phyloP scores from a whole-genome alignment of 129 eudicot genomes.

The Chrysanthemum seticuspe region DNA sequence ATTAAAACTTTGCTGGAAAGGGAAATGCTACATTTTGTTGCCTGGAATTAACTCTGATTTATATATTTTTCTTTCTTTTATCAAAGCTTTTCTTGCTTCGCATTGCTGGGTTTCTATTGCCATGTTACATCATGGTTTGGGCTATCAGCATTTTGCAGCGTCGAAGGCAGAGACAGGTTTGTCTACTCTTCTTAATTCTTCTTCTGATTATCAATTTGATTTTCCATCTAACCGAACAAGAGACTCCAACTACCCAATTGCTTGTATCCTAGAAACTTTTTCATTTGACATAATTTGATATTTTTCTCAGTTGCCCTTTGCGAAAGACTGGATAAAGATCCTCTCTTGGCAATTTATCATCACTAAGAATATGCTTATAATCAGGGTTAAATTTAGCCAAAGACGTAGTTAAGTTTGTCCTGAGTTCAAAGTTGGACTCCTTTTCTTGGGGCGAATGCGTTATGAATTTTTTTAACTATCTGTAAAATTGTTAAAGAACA shows the following conservation, averaged over 20 bases:
- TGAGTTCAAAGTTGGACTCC: too few species aligned
- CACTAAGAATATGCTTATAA: not conserved
- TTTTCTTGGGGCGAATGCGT: not conserved
- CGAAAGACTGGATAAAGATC: not conserved
- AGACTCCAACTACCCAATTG: too few species aligned
- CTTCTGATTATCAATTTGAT: not conserved
- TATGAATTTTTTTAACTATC: too few species aligned
- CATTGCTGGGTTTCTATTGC: slow-evolving; percentile 83
- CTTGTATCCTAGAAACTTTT: too few species aligned
- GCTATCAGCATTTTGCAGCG: slow-evolving; percentile 90
- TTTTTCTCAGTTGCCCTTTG: not conserved
- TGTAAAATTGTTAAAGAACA: too few species aligned
- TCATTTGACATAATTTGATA: not conserved
- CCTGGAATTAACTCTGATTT: not conserved
- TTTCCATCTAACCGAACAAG: too few species aligned
- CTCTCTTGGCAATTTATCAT: too few species aligned
- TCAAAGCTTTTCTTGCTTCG: slow-evolving; percentile 87
- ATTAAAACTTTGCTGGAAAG: too few species aligned
- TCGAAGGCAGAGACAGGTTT: slow-evolving; percentile 93
- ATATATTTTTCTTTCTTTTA: not conserved
- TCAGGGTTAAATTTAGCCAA: not conserved
- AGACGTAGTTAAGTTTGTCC: too few species aligned
- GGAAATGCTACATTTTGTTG: not conserved
- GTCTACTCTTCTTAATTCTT: not conserved
- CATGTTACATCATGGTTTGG: slow-evolving; percentile 95